Evolutionary conservation across 768 basidiomycete species (phyloP).

Genomic region (Daedaleopsis sinensis): DNA sequence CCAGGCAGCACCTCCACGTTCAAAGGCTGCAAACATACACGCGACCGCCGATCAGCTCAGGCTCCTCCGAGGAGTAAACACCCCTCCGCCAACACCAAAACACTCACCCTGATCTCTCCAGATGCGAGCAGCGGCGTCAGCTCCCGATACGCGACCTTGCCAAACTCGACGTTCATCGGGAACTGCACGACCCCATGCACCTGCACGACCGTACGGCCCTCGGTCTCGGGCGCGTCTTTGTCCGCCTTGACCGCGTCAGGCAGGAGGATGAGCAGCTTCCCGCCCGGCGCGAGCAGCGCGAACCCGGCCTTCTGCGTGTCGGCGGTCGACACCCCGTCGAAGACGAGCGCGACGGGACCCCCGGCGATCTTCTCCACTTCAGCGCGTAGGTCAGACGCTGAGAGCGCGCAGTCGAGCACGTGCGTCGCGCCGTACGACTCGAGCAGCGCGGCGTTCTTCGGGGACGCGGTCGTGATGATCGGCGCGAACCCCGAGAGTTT

Average conservation of each 20-base stretch:
- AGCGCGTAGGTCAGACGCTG: background rate
- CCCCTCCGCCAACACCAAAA: background rate
- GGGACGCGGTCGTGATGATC: constrained; percentile 34
- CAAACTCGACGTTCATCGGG: constrained; percentile 13
- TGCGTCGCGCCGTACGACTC: constrained; percentile 28
- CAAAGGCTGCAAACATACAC: constrained; percentile 19
- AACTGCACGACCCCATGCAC: constrained; percentile 32
- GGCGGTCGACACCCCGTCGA: constrained; percentile 20
- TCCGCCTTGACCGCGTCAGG: background rate
- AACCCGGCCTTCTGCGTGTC: constrained; percentile 24
- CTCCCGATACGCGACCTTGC: constrained; percentile 22
- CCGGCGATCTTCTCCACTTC: constrained; percentile 22
- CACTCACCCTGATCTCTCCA: constrained; percentile 26
- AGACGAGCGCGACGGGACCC: constrained; percentile 22
- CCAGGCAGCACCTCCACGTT: constrained; percentile 25
- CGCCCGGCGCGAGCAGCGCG: constrained; percentile 25
- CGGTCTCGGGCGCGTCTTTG: constrained; percentile 22
- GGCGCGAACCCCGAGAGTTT: constrained; percentile 32
- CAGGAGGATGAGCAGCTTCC: constrained; percentile 18
- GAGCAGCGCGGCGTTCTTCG: constrained; percentile 23
- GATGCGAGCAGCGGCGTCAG: constrained; percentile 19
- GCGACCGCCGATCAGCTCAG: no score
- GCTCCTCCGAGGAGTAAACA: no score
- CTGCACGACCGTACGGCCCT: constrained; percentile 51
- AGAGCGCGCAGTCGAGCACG: constrained; percentile 28